phyloP scores from a whole-genome alignment of 306 rosid species.

The Luffa acutangula region DNA sequence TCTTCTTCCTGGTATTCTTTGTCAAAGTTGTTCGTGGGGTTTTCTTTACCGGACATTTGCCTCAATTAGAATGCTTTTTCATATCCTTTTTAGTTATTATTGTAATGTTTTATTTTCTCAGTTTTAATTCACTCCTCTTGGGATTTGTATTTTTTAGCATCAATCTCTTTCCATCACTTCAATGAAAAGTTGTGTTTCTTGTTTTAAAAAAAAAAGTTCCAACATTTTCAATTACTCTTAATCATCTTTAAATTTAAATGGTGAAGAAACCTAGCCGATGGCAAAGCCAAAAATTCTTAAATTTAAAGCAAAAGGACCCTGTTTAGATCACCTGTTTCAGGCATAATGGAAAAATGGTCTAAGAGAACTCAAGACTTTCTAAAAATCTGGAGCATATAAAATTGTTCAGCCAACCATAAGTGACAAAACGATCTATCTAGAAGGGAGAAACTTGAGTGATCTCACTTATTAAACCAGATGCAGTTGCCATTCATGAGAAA shows the following conservation, averaged over 20 bases:
- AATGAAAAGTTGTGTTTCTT: too few relatives aligned
- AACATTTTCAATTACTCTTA: neutral
- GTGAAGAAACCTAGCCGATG: neutral
- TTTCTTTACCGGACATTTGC: too few relatives aligned
- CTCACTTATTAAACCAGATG: neutral
- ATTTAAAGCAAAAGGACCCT: neutral
- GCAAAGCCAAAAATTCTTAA: neutral
- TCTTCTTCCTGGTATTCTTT: too few relatives aligned
- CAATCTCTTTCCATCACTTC: too few relatives aligned
- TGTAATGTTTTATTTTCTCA: too few relatives aligned
- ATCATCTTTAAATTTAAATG: too few relatives aligned
- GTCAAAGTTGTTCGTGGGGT: too few relatives aligned
- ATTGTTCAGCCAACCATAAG: neutral
- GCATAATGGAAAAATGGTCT: neutral
- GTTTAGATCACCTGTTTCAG: neutral
- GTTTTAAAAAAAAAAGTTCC: neutral
- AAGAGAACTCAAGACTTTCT: neutral
- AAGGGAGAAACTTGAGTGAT: neutral
- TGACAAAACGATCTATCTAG: too few relatives aligned
- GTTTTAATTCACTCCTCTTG: too few relatives aligned
- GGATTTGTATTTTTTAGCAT: too few relatives aligned
- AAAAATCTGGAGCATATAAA: neutral
- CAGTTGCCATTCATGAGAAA: neutral
- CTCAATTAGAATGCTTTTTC: too few relatives aligned
- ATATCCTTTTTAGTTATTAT: too few relatives aligned